These are phyloP conservation scores for Amaranthus palmeri DNA, from an alignment of 148 eudicot species.

Conservation along the genomic window DNA sequence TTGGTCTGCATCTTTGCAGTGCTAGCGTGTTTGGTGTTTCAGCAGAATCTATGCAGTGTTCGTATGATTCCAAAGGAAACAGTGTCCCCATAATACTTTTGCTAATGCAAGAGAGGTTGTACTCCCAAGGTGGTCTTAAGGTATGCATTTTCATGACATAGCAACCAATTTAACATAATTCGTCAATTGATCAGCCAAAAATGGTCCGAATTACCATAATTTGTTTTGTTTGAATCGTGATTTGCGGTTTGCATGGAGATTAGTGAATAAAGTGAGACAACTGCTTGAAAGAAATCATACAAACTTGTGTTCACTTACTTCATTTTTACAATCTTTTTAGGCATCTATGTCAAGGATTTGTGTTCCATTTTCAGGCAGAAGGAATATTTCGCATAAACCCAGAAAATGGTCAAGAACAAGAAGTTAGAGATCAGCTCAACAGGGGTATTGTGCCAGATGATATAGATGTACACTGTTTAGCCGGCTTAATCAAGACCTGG, in stretches of 20 bases:
- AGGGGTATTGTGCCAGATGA: conserved; percentile 74
- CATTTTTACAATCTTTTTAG: neutral
- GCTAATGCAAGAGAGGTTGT: conserved; percentile 73
- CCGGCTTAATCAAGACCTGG: conserved; percentile 88
- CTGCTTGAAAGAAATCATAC: neutral
- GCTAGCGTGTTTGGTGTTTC: conserved; percentile 88
- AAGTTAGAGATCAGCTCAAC: conserved; percentile 73
- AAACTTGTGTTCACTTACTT: neutral
- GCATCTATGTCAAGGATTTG: neutral
- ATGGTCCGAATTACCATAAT: no score
- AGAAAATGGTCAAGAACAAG: conserved; percentile 72
- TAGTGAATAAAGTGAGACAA: no score
- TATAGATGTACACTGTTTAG: conserved; percentile 86
- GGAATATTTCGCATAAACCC: conserved; percentile 93
- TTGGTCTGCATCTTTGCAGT: conserved; percentile 34
- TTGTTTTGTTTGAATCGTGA: no score
- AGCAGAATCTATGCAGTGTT: conserved; percentile 89
- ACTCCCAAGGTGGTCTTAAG: conserved; percentile 71
- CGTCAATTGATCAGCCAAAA: no score
- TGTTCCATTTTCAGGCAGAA: conserved; percentile 51
- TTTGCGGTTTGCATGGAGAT: no score
- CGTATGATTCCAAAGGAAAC: conserved; percentile 75
- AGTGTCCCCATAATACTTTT: conserved; percentile 88
- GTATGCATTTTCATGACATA: conserved; percentile 19
- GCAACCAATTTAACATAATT: no score